A percentile compares a stretch with the other conserved stretches of the same genome.
These are phyloP conservation scores for Nothophytophthora sp. DNA, from an alignment of 352 stramenopile species.

Conservation along the genomic window DNA sequence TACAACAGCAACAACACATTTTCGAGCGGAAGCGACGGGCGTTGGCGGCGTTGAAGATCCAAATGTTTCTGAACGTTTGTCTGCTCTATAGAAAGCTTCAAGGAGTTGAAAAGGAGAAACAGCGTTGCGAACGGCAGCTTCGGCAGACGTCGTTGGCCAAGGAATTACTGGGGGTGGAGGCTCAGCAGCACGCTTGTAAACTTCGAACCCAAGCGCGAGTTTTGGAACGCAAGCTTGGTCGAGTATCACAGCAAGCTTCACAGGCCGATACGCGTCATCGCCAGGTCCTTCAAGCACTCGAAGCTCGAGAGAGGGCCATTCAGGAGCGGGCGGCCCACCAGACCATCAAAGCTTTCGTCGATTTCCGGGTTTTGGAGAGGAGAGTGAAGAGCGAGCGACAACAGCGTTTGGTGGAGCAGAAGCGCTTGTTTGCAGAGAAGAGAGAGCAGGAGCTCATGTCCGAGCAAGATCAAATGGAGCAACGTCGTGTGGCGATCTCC, in stretches of 20 bases:
- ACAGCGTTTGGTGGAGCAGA: conserved; percentile 11
- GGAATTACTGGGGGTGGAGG: conserved; percentile 12
- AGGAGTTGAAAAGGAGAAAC: conserved; percentile 16
- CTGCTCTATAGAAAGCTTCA: conserved; percentile 31
- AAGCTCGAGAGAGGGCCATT: conserved; percentile 9
- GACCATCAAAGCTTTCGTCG: conserved; percentile 43
- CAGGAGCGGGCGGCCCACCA: conserved; percentile 22
- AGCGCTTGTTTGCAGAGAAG: conserved; percentile 28
- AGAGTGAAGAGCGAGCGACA: conserved; percentile 15
- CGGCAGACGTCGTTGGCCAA: conserved; percentile 17
- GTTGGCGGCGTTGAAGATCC: conserved; percentile 37
- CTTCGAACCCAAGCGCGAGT: conserved; percentile 35
- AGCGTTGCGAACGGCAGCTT: conserved; percentile 12
- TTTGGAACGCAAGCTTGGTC: conserved; percentile 30
- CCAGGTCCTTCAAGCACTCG: conserved; percentile 13
- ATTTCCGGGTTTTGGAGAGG: conserved; percentile 9
- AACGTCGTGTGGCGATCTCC: conserved; percentile 7
- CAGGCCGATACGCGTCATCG: conserved; percentile 11
- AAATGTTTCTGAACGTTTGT: conserved; percentile 36
- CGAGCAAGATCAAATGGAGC: conserved; percentile 34
- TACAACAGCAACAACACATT: conserved; percentile 30
- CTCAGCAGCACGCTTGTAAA: conserved; percentile 16
- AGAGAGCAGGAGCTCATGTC: conserved; percentile 39
- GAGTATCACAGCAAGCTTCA: conserved; percentile 13
- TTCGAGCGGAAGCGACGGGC: conserved; percentile 22